Percentiles rank a stretch among this genome's conserved stretches.
Conservation (phyloP, 495 filamentous ascomycete species). For the Aspergillus taichungensis region DNA sequence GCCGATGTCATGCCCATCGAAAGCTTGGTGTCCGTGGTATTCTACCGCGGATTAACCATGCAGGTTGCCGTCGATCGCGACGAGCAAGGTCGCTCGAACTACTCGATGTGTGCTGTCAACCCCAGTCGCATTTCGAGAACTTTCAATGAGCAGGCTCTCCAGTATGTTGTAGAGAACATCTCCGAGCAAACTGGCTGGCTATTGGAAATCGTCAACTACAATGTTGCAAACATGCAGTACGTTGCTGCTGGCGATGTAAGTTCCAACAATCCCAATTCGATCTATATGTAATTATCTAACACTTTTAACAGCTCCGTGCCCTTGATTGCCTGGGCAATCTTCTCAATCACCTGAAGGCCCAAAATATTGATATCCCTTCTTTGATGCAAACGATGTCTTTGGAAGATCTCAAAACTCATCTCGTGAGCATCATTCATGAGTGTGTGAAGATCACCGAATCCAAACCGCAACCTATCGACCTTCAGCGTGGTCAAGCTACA, state of each 20-base stretch:
- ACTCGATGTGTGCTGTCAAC: slow-evolving; percentile 98
- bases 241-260: slow-evolving; percentile 84
- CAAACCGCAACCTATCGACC: slow-evolving; percentile 78
- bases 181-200: slow-evolving; percentile 89
- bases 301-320: slow-evolving; percentile 55
- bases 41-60: slow-evolving; percentile 98
- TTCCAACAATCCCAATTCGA: slow-evolving; percentile 1
- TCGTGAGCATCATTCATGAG: slow-evolving; percentile 76
- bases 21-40: slow-evolving; percentile 94
- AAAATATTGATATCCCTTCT: slow-evolving; percentile 92
- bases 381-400: slow-evolving; percentile 76
- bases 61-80: slow-evolving; percentile 98
- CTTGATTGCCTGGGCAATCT: slow-evolving; percentile 89
- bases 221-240: slow-evolving; percentile 97
- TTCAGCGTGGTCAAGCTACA: slow-evolving; percentile 92
- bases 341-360: slow-evolving; percentile 86
- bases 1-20: slow-evolving; percentile 99
- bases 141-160: slow-evolving; percentile 93
- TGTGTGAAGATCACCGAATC: slow-evolving; percentile 76
- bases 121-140: slow-evolving; percentile 94
- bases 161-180: slow-evolving; percentile 90
- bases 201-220: slow-evolving; percentile 97
- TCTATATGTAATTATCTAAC: slow-evolving; percentile 16
- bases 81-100: slow-evolving; percentile 84
- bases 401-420: slow-evolving; percentile 73